phyloP scores from a whole-genome alignment of 2,329 filamentous ascomycete genomes.

The Apiospora rasikravindrae region DNA sequence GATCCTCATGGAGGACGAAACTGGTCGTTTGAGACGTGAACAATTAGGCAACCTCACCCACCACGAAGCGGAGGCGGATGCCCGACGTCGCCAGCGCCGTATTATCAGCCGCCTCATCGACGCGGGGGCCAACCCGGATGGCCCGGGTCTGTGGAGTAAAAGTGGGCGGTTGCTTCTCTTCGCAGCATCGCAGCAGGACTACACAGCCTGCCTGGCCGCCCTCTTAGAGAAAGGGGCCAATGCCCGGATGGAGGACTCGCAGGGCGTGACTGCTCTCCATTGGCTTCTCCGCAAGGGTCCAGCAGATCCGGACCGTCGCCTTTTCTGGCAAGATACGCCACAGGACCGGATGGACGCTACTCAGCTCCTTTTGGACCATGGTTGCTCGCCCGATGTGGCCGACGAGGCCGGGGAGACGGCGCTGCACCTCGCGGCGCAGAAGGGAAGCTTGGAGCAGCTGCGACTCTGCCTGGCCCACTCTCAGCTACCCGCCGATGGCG shows the following conservation, averaged over 20 bases:
- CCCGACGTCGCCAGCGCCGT: constrained; percentile 3
- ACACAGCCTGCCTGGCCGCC: neutral
- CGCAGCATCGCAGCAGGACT: neutral
- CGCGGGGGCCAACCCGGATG: neutral
- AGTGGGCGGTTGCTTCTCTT: neutral
- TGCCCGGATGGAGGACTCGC: neutral
- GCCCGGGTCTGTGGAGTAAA: neutral
- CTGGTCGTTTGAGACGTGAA: neutral
- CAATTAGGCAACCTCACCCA: neutral
- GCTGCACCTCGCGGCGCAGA: constrained; percentile 10
- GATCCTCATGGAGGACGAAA: neutral
- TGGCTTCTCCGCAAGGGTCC: constrained; percentile 6
- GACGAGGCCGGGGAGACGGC: constrained; percentile 5
- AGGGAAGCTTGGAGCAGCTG: constrained; percentile 4
- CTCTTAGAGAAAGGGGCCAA: constrained; percentile 12
- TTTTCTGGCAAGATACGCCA: neutral
- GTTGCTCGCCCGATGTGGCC: neutral
- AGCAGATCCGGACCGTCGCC: neutral
- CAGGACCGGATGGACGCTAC: neutral
- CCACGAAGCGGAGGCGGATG: neutral
- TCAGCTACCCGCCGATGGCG: neutral
- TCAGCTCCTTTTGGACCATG: neutral
- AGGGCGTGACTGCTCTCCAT: constrained; percentile 14
- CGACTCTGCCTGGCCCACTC: constrained; percentile 4
- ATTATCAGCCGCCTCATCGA: constrained; percentile 4